These are phyloP conservation scores for Claviceps spartinae DNA, from an alignment of 2,329 filamentous ascomycete species.

Conservation along the genomic window DNA sequence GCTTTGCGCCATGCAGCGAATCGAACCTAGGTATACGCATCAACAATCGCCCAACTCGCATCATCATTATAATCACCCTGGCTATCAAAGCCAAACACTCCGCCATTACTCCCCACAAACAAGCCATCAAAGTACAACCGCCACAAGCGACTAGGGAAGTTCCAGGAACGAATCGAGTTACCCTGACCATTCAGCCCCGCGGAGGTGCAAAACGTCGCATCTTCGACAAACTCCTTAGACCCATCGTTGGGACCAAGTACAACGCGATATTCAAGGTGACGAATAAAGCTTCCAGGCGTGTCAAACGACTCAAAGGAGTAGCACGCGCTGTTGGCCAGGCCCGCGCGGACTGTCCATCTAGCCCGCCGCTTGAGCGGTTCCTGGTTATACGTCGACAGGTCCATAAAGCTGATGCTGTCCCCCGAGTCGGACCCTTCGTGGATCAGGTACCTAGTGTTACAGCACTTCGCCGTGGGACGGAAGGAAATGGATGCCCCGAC, in stretches of 20 bases:
- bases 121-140: slow-evolving; percentile 30
- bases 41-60: background rate
- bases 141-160: slow-evolving; percentile 44
- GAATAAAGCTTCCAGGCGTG: slow-evolving; percentile 42
- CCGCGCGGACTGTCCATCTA: slow-evolving; percentile 39
- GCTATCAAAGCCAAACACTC: background rate
- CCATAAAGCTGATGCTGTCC: slow-evolving; percentile 38
- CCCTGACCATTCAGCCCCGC: slow-evolving; percentile 36
- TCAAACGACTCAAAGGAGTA: slow-evolving; percentile 48
- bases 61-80: background rate
- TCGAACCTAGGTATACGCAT: background rate
- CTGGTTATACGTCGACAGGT: slow-evolving; percentile 36
- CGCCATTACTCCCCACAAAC: background rate
- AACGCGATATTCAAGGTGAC: slow-evolving; percentile 41
- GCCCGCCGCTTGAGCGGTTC: slow-evolving; percentile 35
- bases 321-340: slow-evolving; percentile 43
- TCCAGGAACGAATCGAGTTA: slow-evolving; percentile 42
- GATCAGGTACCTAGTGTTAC: slow-evolving; percentile 38
- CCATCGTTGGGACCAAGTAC: slow-evolving; percentile 36
- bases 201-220: slow-evolving; percentile 49
- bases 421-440: slow-evolving; percentile 25
- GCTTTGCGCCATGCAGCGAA: background rate
- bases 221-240: slow-evolving; percentile 42
- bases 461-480: slow-evolving; percentile 41
- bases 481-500: slow-evolving; percentile 39